phyloP scores from a whole-genome alignment of 805 yeast genomes.

The Jamesozyma piceae region DNA sequence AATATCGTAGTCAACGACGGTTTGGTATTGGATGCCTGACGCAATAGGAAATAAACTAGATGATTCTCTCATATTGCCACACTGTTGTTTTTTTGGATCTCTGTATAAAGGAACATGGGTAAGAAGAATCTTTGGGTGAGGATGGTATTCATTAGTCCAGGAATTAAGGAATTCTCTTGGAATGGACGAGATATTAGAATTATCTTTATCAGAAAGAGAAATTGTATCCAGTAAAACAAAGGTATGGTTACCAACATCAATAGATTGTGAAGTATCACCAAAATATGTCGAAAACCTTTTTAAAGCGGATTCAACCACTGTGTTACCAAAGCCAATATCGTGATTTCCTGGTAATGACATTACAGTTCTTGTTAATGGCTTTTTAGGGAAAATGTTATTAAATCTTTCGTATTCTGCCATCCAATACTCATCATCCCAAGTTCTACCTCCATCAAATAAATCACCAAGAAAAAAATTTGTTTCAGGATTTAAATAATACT shows the following conservation, averaged over 20 bases:
- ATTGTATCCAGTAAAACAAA: constrained; percentile 74
- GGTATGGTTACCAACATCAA: constrained; percentile 59
- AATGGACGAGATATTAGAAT: constrained; percentile 36
- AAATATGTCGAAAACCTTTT: constrained; percentile 61
- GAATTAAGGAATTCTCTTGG: constrained; percentile 46
- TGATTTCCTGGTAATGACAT: constrained; percentile 82
- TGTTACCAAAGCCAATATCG: constrained; percentile 87
- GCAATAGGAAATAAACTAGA: constrained; percentile 53
- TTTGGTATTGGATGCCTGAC: constrained; percentile 80
- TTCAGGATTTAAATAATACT: constrained; percentile 58
- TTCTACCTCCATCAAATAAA: constrained; percentile 88
- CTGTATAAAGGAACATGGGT: constrained; percentile 86
- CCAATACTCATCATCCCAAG: constrained; percentile 70
- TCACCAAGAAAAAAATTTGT: constrained; percentile 79
- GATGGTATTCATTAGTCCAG: constrained; percentile 24
- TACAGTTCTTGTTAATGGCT: constrained; percentile 36
- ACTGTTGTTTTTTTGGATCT: constrained; percentile 46
- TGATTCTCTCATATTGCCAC: constrained; percentile 76
- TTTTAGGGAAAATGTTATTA: constrained; percentile 52
- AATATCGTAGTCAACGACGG: constrained; percentile 60
- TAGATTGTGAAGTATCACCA: constrained; percentile 53
- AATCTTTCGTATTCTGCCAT: constrained; percentile 61
- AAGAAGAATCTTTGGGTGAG: constrained; percentile 55
- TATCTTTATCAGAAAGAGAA: constrained; percentile 55
- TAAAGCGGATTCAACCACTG: constrained; percentile 46